Percentiles rank a stretch among this genome's conserved stretches.
Conservation (phyloP, 345 rosid species). For the Rhodomyrtus tomentosa region DNA sequence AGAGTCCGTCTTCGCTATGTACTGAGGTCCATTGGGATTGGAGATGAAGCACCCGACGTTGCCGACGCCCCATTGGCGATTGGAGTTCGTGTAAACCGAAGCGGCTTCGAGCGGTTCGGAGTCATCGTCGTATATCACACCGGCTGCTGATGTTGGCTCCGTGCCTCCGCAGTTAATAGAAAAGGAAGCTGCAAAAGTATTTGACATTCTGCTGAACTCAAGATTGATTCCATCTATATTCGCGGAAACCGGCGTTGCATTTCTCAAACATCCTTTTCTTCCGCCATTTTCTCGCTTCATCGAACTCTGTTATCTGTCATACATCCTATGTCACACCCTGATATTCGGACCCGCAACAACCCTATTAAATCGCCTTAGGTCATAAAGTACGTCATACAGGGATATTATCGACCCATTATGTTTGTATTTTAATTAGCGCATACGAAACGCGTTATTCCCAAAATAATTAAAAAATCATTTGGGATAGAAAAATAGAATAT, state of each 20-base stretch:
- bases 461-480: no score
- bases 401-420: no score
- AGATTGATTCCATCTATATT: neutral
- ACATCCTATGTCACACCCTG: no score
- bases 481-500: no score
- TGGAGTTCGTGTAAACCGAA: conserved; percentile 22
- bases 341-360: no score
- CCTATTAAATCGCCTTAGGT: no score
- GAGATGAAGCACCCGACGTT: conserved; percentile 31
- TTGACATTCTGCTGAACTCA: neutral
- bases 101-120: conserved; percentile 27
- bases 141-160: conserved; percentile 25
- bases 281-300: neutral
- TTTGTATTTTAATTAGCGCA: no score
- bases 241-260: neutral
- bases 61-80: conserved; percentile 37
- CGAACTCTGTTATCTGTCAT: neutral
- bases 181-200: conserved; percentile 31
- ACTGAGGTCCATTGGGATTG: conserved; percentile 23
- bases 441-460: no score
- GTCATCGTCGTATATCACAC: conserved; percentile 28
- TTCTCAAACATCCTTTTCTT: neutral
- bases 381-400: no score
- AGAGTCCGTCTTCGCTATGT: conserved; percentile 24
- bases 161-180: conserved; percentile 47